These are phyloP conservation scores for Fusarium sp. DNA, from an alignment of 2,329 filamentous ascomycete species.

Conservation along the genomic window DNA sequence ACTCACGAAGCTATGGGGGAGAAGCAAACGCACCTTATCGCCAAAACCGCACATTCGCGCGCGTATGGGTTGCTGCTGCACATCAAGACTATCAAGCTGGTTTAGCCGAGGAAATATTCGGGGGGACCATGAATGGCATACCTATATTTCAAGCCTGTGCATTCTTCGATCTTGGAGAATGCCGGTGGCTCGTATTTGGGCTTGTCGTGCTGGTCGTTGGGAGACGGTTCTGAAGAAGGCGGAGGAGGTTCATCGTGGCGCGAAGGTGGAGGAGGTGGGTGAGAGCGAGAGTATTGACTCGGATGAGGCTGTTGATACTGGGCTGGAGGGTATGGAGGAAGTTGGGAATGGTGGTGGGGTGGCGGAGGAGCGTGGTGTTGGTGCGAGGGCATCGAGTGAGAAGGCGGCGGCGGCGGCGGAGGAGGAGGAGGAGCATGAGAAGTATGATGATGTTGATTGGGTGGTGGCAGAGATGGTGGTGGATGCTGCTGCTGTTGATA, in stretches of 20 bases:
- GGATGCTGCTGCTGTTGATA: conserved; percentile 34
- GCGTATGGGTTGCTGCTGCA: conserved; percentile 90
- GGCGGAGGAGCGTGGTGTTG: conserved; percentile 35
- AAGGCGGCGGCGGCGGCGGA: conserved; percentile 28
- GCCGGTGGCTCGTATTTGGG: conserved; percentile 42
- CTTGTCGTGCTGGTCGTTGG: conserved; percentile 30
- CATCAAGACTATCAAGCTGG: conserved; percentile 68
- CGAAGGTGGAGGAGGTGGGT: conserved; percentile 36
- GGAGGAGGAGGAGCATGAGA: conserved; percentile 32
- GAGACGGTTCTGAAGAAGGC: conserved; percentile 31
- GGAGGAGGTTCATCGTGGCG: conserved; percentile 43
- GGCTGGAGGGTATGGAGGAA: conserved; percentile 38
- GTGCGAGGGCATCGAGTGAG: conserved; percentile 42
- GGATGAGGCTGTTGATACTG: conserved; percentile 44
- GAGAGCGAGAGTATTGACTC: conserved; percentile 41
- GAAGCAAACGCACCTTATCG: conserved; percentile 79
- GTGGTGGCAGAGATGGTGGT: conserved; percentile 38
- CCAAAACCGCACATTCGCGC: conserved; percentile 99
- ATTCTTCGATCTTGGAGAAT: conserved; percentile 52
- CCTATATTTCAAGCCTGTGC: conserved; percentile 53
- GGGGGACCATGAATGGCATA: conserved; percentile 35
- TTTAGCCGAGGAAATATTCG: conserved; percentile 32
- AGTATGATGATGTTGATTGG: conserved; percentile 37
- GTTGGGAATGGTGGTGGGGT: conserved; percentile 36
- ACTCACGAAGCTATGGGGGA: not conserved